Percentiles rank a stretch among this genome's conserved stretches.
These are phyloP conservation scores for Russula earlei DNA, from an alignment of 768 basidiomycete species.

Conservation along the genomic window DNA sequence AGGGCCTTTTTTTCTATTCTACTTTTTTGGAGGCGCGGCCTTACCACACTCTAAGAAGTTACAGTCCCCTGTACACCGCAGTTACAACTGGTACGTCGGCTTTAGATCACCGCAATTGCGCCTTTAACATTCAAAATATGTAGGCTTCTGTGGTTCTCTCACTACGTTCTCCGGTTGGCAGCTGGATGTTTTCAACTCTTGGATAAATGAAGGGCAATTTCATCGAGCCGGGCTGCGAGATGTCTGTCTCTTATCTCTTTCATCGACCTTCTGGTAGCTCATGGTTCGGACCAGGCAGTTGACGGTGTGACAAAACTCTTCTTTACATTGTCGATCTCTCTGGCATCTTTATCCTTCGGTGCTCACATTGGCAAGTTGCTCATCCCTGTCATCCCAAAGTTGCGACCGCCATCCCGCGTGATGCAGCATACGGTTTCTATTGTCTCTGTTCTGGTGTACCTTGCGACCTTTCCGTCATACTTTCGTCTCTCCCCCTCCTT, in stretches of 20 bases:
- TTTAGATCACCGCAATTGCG: background rate
- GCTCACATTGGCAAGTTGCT: conserved; percentile 43
- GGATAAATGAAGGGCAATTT: conserved; percentile 55
- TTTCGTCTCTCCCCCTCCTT: conserved; percentile 57
- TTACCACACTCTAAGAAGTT: conserved; percentile 37
- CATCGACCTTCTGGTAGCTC: background rate
- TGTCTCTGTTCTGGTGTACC: conserved; percentile 58
- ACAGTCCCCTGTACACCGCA: conserved; percentile 81
- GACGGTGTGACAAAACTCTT: conserved; percentile 77
- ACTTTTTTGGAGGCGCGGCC: conserved; percentile 4
- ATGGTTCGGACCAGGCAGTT: conserved; percentile 48
- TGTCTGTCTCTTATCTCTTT: conserved; percentile 37
- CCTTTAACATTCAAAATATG: background rate
- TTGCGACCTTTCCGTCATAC: conserved; percentile 68
- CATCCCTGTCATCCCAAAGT: conserved; percentile 33
- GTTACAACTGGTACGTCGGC: conserved; percentile 62
- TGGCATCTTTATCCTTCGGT: conserved; percentile 75
- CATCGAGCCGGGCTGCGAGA: conserved; percentile 58
- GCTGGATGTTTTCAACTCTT: conserved; percentile 75
- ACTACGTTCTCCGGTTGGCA: conserved; percentile 98
- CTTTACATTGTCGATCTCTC: conserved; percentile 67
- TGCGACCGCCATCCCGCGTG: conserved; percentile 34
- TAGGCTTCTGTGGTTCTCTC: conserved; percentile 90
- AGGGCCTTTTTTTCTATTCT: conserved; percentile 26
- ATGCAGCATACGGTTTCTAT: conserved; percentile 43